Base-by-base conservation (phyloP, 73 alveolate species). In the Halteria grandinella region DNA sequence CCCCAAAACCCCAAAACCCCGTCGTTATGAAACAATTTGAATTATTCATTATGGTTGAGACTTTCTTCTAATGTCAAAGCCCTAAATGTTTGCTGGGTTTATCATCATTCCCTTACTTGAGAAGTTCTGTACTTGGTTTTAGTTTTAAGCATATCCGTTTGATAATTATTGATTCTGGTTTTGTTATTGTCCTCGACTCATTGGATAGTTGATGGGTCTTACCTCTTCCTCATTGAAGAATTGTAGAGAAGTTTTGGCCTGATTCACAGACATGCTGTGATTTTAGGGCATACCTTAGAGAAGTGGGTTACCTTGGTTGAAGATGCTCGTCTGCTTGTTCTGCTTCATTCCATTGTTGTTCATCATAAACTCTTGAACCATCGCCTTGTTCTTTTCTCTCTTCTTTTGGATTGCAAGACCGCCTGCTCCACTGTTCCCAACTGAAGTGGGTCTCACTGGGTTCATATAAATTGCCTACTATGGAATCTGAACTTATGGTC, bases 201-300 rank as follows among this genome's bases (percentile, higher is more conserved):
- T 57, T 57, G 73, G 23, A 60, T n/a, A 40, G 43, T 60, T 60
- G 18, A 60, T 60, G 4, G 37, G 12, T 40, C 43, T 60, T 4
- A 60, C 5, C 18, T 60, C 77, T 12, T 60, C 77, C 4, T 60
- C 77, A 60, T 25, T 40, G 43, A 36, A 60, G 20, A 17, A 40
- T 20, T 60, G 24, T 36, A 12, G 21, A 6, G 77, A 55, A 60
- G 43, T 60, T 40, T 60, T 60, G n/a, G 77, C 43, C 10, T 40
- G 37, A 37, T 60, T 60, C 29, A 60, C 77, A 3, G 77, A 60
- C 15, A 60, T 43, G 24, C 43, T 60, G 24, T 60, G 55, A 36
- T 60, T 60, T 60, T 59, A n/a, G n/a, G n/a, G 60, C 77, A 60
- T 36, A 60, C 37, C 37, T 14, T 59, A 55, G 20, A 60, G 60